Evolutionary conservation across 2,329 filamentous ascomycete genomes (phyloP).

Genomic region (Xenosphaeropsis pyriputrescens): DNA sequence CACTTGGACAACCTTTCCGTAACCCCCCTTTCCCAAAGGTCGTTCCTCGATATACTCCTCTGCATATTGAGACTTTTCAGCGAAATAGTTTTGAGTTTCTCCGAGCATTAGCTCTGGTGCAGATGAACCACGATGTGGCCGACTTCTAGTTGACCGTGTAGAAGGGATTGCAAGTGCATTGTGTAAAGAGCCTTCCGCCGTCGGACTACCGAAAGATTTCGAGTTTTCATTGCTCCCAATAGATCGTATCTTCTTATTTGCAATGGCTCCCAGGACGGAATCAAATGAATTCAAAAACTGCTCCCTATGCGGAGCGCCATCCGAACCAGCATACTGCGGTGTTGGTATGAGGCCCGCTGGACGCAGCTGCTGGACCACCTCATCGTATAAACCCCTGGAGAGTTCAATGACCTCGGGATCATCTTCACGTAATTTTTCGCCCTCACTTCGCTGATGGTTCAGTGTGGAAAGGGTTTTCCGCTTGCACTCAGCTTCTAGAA

Average conservation of each 20-base stretch:
- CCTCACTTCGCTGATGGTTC: background rate
- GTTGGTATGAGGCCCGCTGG: slow-evolving; percentile 13
- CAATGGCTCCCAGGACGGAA: slow-evolving; percentile 10
- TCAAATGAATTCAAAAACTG: slow-evolving; percentile 13
- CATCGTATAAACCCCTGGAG: background rate
- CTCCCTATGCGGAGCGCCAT: slow-evolving; percentile 7
- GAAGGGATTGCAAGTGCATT: too few relatives aligned
- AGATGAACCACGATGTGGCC: background rate
- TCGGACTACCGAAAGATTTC: background rate
- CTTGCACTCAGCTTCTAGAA: background rate
- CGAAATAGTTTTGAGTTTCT: background rate
- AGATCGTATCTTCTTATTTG: slow-evolving; percentile 2
- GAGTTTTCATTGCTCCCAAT: background rate
- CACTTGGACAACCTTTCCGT: slow-evolving; percentile 47
- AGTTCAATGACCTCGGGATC: background rate
- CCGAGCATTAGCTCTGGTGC: background rate
- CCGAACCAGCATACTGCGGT: slow-evolving; percentile 5
- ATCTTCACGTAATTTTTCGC: background rate
- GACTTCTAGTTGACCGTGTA: too few relatives aligned
- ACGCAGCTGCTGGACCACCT: slow-evolving; percentile 9
- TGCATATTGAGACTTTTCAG: slow-evolving; percentile 21
- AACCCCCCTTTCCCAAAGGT: slow-evolving; percentile 48
- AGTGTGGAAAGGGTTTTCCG: background rate
- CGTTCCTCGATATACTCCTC: slow-evolving; percentile 36
- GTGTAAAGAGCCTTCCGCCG: too few relatives aligned